Base-by-base conservation (phyloP, 768 basidiomycete genomes). In the Artomyces pyxidatus region DNA sequence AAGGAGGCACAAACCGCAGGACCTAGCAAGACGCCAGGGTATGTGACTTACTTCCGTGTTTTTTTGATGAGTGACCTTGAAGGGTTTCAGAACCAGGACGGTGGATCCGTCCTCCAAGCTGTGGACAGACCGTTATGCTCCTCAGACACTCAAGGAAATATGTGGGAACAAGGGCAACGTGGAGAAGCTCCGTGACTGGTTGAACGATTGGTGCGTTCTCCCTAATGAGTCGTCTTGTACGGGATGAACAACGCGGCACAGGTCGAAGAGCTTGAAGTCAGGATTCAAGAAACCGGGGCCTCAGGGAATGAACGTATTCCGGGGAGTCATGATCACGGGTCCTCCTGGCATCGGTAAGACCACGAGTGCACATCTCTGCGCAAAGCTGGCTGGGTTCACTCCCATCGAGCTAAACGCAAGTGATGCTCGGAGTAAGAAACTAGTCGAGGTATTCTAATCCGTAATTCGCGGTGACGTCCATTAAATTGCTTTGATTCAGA, bases 301-400 rank as follows among this genome's bases (percentile, higher is more conserved):
- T 68, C 81, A 78, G 51, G 89, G 79, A 0, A 86, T 87, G 84
- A 90, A 90, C 57, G 68, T 83, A 6, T 95, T 75, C 65, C 83
- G 92, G 21, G 92, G 91, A 11, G 55, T 97, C 1, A 69, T 99
- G 55, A 84, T 98, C 52, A 89, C 89, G 1, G 96, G 96, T 0
- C 81, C 94, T 1, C 96, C 96, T 14, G 96, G 96, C 7, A 96
- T 98, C 45, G 96, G 95, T 21, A 99, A 98, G 71, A 99, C 96
- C 3, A 96, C 93, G 1, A 85, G 86, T 52, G 96, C 95, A 2
- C 96, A 99, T 66, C 62, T 99, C 25, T 85, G 87, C 57, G 94
- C 94, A 2, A 86, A 88, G 60, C 66, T 88, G n/a, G 89, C 78
- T 25, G 95, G 94, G 0, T 96, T 85, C 57, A 89, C 84, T 2